Conservation (phyloP, 139 green algal genomes). For the Closterium sp. region DNA sequence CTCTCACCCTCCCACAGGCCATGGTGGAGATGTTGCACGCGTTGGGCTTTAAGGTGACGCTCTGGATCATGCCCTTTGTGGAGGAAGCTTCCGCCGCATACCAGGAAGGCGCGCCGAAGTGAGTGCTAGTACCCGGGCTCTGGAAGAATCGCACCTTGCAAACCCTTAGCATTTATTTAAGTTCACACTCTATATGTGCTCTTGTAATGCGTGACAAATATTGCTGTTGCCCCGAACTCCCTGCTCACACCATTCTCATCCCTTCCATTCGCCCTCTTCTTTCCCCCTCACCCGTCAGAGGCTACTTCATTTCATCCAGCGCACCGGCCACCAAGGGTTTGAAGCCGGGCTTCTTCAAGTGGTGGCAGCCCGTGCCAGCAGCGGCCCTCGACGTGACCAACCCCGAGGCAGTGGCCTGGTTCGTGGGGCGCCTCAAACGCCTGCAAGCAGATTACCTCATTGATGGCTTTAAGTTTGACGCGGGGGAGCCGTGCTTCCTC, state of each 20-base stretch:
- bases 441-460: slow-evolving; percentile 59
- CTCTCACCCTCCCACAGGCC: neutral
- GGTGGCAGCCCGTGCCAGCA: slow-evolving; percentile 57
- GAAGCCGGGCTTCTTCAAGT: slow-evolving; percentile 53
- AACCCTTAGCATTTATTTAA: no score
- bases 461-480: slow-evolving; percentile 76
- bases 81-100: slow-evolving; percentile 63
- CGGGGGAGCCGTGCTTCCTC: slow-evolving; percentile 72
- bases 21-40: slow-evolving; percentile 68
- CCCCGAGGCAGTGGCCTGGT: slow-evolving; percentile 67
- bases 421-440: slow-evolving; percentile 54
- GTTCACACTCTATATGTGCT: no score
- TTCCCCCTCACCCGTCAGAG: slow-evolving; percentile 30
- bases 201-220: no score
- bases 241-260: no score
- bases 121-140: neutral
- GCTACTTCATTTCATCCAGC: slow-evolving; percentile 63
- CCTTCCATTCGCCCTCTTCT: neutral
- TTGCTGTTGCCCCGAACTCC: no score
- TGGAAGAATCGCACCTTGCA: neutral
- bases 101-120: slow-evolving; percentile 55
- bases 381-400: slow-evolving; percentile 70
- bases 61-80: slow-evolving; percentile 73
- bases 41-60: slow-evolving; percentile 69
- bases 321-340: slow-evolving; percentile 28